Conservation (phyloP, 495 filamentous ascomycete species). For the Bacidia rubella region DNA sequence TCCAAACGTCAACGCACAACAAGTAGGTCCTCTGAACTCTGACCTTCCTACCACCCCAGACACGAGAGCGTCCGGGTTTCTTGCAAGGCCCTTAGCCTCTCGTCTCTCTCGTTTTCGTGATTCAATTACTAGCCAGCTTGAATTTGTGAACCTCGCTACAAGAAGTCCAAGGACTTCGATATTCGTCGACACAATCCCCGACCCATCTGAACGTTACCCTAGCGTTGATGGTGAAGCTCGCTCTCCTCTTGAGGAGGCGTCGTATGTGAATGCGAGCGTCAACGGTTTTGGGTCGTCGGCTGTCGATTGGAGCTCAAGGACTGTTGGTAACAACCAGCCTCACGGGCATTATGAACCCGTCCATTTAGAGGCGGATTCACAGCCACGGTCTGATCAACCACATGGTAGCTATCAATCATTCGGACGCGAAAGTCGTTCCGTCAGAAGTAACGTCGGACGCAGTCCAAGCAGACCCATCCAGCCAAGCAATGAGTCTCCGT, state of each 20-base stretch:
- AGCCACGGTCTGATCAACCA: no score
- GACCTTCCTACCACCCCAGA: conserved; percentile 8
- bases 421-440: conserved; percentile 23
- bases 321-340: no score
- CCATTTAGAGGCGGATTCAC: no score
- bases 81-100: neutral
- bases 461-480: conserved; percentile 36
- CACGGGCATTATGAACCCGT: no score
- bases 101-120: neutral
- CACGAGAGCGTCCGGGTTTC: conserved; percentile 7
- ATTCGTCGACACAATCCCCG: neutral
- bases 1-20: neutral
- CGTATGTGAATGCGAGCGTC: no score
- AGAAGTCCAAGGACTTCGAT: neutral
- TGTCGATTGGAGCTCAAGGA: no score
- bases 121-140: neutral
- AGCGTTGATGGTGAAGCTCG: neutral
- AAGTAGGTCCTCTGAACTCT: neutral
- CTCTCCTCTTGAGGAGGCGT: no score
- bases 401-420: conserved; percentile 6
- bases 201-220: neutral
- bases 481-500: conserved; percentile 43
- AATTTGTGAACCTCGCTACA: neutral
- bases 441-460: conserved; percentile 33
- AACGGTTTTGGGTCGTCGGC: no score